Conservation (phyloP, 2,329 filamentous ascomycete genomes). For the Calonectria hawksworthii region DNA sequence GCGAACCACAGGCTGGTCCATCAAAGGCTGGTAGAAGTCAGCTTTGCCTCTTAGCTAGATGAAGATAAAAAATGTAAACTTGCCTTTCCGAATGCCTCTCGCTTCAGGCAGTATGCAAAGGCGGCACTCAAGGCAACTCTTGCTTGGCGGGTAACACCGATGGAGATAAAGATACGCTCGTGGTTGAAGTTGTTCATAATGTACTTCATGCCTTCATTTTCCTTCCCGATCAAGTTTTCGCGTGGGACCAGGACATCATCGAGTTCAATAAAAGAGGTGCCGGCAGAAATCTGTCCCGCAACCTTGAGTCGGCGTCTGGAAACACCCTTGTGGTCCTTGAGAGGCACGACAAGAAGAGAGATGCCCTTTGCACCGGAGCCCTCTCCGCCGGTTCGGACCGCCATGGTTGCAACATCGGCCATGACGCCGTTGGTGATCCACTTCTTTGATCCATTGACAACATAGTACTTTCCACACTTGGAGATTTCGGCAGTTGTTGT, state of each 20-base stretch:
- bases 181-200: constrained; percentile 88
- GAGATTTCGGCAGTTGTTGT: constrained; percentile 75
- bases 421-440: constrained; percentile 85
- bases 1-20: constrained; percentile 82
- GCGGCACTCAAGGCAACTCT: constrained; percentile 53
- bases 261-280: constrained; percentile 82
- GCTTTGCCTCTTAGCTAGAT: constrained; percentile 31
- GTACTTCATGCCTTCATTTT: constrained; percentile 80
- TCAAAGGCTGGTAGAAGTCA: constrained; percentile 59
- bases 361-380: constrained; percentile 74
- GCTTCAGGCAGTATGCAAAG: constrained; percentile 55
- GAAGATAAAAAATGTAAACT: not conserved
- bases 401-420: constrained; percentile 78
- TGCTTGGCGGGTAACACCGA: constrained; percentile 73
- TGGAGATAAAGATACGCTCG: constrained; percentile 77
- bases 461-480: constrained; percentile 74
- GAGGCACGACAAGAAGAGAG: constrained; percentile 77
- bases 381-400: constrained; percentile 75
- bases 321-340: constrained; percentile 77
- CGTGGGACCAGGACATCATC: constrained; percentile 81
- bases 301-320: constrained; percentile 78
- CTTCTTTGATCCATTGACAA: constrained; percentile 84
- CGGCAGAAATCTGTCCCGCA: constrained; percentile 73
- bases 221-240: constrained; percentile 77
- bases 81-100: constrained; percentile 54